These are phyloP conservation scores for Russula emetica DNA, from an alignment of 768 basidiomycete genomes.

Conservation along the genomic window DNA sequence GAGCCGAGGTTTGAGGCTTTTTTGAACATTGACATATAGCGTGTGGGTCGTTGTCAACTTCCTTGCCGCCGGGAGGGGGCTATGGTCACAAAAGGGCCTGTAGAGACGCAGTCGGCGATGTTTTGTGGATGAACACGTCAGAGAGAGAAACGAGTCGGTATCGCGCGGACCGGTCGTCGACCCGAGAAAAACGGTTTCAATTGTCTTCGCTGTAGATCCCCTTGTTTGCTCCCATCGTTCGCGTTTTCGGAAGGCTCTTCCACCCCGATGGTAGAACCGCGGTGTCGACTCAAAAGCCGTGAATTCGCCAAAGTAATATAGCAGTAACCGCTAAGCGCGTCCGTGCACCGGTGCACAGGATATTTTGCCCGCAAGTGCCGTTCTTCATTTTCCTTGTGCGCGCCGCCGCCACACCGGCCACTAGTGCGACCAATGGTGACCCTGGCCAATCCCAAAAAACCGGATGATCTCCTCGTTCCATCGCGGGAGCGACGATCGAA, in stretches of 20 bases:
- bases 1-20: slow-evolving; percentile 97
- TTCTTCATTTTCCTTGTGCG: slow-evolving; percentile 99
- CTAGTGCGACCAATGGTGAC: slow-evolving; percentile 95
- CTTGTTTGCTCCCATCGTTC: slow-evolving; percentile 93
- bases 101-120: slow-evolving; percentile 65
- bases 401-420: slow-evolving; percentile 50
- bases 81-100: slow-evolving; percentile 51
- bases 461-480: slow-evolving; percentile 72
- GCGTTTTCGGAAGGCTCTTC: slow-evolving; percentile 94
- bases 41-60: slow-evolving; percentile 76
- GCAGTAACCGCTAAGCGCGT: slow-evolving; percentile 87
- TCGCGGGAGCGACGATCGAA: slow-evolving; percentile 61
- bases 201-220: slow-evolving; percentile 91
- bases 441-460: slow-evolving; percentile 99
- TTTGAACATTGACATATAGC: slow-evolving; percentile 74
- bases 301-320: slow-evolving; percentile 98
- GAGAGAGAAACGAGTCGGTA: slow-evolving; percentile 88
- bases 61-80: slow-evolving; percentile 65
- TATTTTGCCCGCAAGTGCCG: slow-evolving; percentile 97
- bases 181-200: slow-evolving; percentile 87
- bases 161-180: slow-evolving; percentile 95
- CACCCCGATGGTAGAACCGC: slow-evolving; percentile 73
- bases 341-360: slow-evolving; percentile 74
- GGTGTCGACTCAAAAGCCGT: slow-evolving; percentile 92
- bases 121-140: slow-evolving; percentile 88